Evolutionary conservation across 495 filamentous ascomycete genomes (phyloP), one percentile per base, ranked within the genome.

Genomic region (Parachaetomium inaequale): DNA sequence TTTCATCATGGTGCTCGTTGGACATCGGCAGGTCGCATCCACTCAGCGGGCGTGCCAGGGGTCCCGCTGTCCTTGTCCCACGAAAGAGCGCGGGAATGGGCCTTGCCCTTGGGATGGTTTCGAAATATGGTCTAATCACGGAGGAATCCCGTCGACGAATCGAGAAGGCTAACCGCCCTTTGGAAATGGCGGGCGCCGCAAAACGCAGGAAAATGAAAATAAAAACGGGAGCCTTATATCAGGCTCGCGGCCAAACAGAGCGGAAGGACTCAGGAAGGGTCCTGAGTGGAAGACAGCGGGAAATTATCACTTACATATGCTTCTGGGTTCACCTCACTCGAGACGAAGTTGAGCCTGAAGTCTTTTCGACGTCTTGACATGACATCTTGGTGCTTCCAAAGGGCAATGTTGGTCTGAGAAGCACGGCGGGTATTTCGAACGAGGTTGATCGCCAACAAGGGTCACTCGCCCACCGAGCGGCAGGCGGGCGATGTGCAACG

Each of bases 381-480:
- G 54, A 40, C 51, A 45, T 36, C 19, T 49, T 64, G 17, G 7
- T 36, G 25, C 54, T 49, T 36, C 31, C 47, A 29, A 54, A 51
- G 17, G 15, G 60, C 62, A 36, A 34, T 21, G n/a, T 61, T 38
- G 53, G 61, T 65, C 55, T 63, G 69, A 63, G 47, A 64, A 74
- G 74, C 65, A 65, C 64, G 63, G 73, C 72, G 74, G 75, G 63
- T 75, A 78, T 78, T 79, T 65, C 5, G 70, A 67, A 67, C 64
- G 70, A 73, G 75, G 77, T 75, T 78, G 78, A 81, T 81, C 80
- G 72, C 51, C 79, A 52, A 40, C 78, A 74, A 66, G 79, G 79
- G 34, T n/a, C n/a, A n/a, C 31, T 29, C 2, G 55, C 15, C 23
- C 42, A 21, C 38, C 26, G 45, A 29, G n/a, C n/a, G n/a, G n/a